Percentiles rank a stretch among this genome's conserved stretches.
These are phyloP conservation scores for Borovskyia barvae DNA, from an alignment of 208 protist genomes.

Conservation along the genomic window DNA sequence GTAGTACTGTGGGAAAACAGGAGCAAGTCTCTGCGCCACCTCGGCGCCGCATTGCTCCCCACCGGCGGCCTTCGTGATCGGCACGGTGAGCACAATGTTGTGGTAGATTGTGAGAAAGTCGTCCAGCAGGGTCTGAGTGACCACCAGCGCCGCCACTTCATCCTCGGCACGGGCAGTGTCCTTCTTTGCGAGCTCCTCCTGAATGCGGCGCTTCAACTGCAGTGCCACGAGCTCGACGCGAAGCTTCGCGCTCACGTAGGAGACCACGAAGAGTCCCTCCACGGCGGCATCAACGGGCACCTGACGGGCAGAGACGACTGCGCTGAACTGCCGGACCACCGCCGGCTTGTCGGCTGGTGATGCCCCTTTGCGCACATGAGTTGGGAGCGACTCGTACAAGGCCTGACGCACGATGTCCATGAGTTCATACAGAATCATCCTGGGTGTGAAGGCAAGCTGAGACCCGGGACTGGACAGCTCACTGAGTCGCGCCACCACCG, in stretches of 20 bases:
- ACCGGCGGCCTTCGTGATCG: constrained; percentile 33
- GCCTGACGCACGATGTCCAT: constrained; percentile 49
- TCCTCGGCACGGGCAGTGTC: constrained; percentile 4
- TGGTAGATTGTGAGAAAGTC: constrained; percentile 60
- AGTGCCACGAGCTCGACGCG: constrained; percentile 52
- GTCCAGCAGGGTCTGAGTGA: constrained; percentile 48
- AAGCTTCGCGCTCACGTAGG: constrained; percentile 67
- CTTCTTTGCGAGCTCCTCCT: constrained; percentile 27
- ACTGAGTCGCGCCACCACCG: constrained; percentile 45
- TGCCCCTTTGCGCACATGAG: constrained; percentile 12
- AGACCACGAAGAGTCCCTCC: constrained; percentile 45
- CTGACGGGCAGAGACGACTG: constrained; percentile 32
- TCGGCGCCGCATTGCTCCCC: background rate
- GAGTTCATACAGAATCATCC: constrained; percentile 44
- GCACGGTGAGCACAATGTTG: constrained; percentile 49
- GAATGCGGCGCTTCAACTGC: constrained; percentile 37
- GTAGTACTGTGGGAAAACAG: constrained; percentile 49
- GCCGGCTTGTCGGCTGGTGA: constrained; percentile 8
- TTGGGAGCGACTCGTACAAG: constrained; percentile 32
- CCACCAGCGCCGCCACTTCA: constrained; percentile 37
- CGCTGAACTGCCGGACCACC: constrained; percentile 8
- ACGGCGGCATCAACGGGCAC: constrained; percentile 46
- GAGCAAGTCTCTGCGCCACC: constrained; percentile 18
- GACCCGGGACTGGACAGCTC: constrained; percentile 28
- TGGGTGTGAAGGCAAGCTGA: constrained; percentile 35